phyloP scores from a whole-genome alignment of 352 stramenopile species.

The Pythium phragmitis region DNA sequence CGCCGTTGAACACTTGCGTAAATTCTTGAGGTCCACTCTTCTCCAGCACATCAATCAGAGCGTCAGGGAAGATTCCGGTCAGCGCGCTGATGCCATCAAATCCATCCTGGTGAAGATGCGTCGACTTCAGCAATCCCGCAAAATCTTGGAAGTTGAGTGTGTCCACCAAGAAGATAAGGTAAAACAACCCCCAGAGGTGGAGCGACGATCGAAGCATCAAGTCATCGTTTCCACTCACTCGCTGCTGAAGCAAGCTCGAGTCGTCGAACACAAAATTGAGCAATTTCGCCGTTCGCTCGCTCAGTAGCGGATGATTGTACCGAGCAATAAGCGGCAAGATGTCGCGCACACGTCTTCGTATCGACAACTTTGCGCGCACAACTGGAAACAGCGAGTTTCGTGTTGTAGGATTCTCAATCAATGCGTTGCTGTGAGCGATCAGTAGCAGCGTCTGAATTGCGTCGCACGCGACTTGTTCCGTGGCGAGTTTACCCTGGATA shows the following conservation, averaged over 20 bases:
- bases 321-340: conserved; percentile 58
- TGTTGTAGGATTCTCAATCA: conserved; percentile 30
- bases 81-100: conserved; percentile 71
- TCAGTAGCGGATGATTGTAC: conserved; percentile 47
- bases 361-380: conserved; percentile 44
- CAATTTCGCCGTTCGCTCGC: conserved; percentile 51
- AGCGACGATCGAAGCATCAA: conserved; percentile 31
- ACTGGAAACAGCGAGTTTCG: conserved; percentile 51
- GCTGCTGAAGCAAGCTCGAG: conserved; percentile 27
- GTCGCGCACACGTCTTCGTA: conserved; percentile 46
- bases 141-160: conserved; percentile 54
- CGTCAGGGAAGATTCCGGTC: conserved; percentile 83
- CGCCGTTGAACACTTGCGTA: conserved; percentile 84
- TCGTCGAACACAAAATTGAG: conserved; percentile 68
- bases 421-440: conserved; percentile 60
- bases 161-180: conserved; percentile 63
- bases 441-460: conserved; percentile 61
- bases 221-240: conserved; percentile 26
- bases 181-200: conserved; percentile 72
- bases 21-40: conserved; percentile 83
- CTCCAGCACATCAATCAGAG: conserved; percentile 89
- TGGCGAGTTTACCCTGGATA: conserved; percentile 45
- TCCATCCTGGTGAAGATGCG: conserved; percentile 53
- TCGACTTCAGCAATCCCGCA: conserved; percentile 64
- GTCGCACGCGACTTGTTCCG: conserved; percentile 67